These are phyloP conservation scores for Vanderwaltozyma verrucispora DNA, from an alignment of 805 yeast genomes.

Conservation along the genomic window DNA sequence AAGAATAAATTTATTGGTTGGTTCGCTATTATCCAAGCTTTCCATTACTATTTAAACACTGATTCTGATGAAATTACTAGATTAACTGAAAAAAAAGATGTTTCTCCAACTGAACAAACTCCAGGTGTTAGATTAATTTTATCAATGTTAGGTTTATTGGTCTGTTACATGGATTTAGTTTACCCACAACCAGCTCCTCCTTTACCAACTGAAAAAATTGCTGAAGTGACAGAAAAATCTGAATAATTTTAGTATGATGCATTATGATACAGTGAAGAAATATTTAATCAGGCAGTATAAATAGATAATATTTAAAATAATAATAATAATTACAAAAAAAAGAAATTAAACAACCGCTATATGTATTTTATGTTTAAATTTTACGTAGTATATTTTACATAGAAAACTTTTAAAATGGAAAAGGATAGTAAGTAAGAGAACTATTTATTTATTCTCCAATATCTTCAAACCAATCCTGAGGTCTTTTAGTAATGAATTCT, in stretches of 20 bases:
- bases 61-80: constrained; percentile 24
- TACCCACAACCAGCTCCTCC: constrained; percentile 28
- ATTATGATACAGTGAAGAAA: too few species aligned
- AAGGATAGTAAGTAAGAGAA: neutral
- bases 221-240: neutral
- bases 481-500: constrained; percentile 65
- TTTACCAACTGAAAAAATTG: neutral
- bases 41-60: constrained; percentile 28
- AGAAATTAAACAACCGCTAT: too few species aligned
- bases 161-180: constrained; percentile 45
- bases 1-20: constrained; percentile 35
- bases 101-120: constrained; percentile 30
- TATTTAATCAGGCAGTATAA: too few species aligned
- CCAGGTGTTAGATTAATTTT: constrained; percentile 33
- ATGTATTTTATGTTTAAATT: too few species aligned
- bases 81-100: constrained; percentile 22
- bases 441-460: constrained; percentile 39
- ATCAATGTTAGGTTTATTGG: constrained; percentile 37
- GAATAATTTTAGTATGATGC: too few species aligned
- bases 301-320: too few species aligned
- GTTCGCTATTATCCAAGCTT: constrained; percentile 43
- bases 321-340: too few species aligned
- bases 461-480: constrained; percentile 75
- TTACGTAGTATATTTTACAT: neutral
- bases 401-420: too few species aligned